Conservation (phyloP, 164 flowering plant species). For the Liquidambar formosana region DNA sequence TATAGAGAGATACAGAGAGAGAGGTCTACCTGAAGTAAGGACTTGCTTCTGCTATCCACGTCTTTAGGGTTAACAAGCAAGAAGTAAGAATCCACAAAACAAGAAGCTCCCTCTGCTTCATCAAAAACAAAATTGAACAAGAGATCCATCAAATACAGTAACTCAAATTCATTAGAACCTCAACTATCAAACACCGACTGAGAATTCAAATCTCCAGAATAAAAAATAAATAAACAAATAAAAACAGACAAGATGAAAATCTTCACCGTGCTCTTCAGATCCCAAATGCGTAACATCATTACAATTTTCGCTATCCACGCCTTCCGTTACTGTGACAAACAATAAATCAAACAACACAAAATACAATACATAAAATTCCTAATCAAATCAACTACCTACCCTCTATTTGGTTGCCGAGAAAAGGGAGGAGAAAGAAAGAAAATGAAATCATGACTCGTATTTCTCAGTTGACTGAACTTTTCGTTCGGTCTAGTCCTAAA, state of each 20-base stretch:
- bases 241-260: not conserved
- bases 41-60: conserved; percentile 32
- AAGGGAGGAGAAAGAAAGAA: too few relatives aligned
- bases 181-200: not conserved
- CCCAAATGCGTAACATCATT: not conserved
- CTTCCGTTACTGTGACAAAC: conserved; percentile 31
- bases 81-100: conserved; percentile 21
- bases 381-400: too few relatives aligned
- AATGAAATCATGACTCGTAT: not conserved
- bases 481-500: too few relatives aligned
- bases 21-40: conserved; percentile 55
- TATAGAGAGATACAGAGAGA: not conserved
- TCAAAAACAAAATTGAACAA: conserved; percentile 12
- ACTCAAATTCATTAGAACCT: not conserved
- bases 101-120: conserved; percentile 15
- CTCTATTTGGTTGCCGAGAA: too few relatives aligned
- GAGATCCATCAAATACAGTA: not conserved
- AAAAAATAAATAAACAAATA: not conserved
- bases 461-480: too few relatives aligned
- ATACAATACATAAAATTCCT: not conserved
- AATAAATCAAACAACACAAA: conserved; percentile 1
- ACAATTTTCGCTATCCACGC: not conserved
- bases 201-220: not conserved
- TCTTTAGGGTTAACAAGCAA: conserved; percentile 60
- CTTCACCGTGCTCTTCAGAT: conserved; percentile 15